These are phyloP conservation scores for Phytophthora palmivora DNA, from an alignment of 352 stramenopile genomes.

Conservation along the genomic window DNA sequence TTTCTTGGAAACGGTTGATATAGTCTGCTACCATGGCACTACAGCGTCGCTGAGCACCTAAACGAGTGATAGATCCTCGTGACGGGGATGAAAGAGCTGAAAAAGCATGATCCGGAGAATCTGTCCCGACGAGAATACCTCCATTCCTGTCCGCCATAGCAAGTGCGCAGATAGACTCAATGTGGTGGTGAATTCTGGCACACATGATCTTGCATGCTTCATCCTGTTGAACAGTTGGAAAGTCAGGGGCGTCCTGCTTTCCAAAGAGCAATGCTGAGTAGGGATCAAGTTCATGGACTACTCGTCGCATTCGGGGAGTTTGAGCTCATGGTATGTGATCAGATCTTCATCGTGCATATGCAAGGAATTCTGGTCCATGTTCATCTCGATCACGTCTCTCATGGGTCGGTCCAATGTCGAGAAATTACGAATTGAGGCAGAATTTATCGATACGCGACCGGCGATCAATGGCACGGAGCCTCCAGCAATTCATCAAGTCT, in stretches of 20 bases:
- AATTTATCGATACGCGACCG: slow-evolving; percentile 72
- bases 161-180: slow-evolving; percentile 65
- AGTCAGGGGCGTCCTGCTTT: slow-evolving; percentile 56
- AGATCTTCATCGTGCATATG: slow-evolving; percentile 84
- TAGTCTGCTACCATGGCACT: slow-evolving; percentile 68
- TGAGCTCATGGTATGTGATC: slow-evolving; percentile 76
- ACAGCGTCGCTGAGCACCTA: slow-evolving; percentile 36
- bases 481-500: slow-evolving; percentile 77
- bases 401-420: slow-evolving; percentile 68
- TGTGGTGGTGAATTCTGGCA: slow-evolving; percentile 61
- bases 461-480: slow-evolving; percentile 81
- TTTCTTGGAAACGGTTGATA: slow-evolving; percentile 71
- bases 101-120: slow-evolving; percentile 19
- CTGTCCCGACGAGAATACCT: slow-evolving; percentile 18
- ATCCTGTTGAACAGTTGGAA: slow-evolving; percentile 71
- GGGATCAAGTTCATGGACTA: slow-evolving; percentile 73
- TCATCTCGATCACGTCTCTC: slow-evolving; percentile 81
- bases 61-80: slow-evolving; percentile 20
- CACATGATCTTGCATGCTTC: slow-evolving; percentile 81
- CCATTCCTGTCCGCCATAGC: slow-evolving; percentile 44
- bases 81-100: slow-evolving; percentile 13
- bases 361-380: slow-evolving; percentile 81
- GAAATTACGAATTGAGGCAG: slow-evolving; percentile 48
- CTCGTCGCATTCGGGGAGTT: slow-evolving; percentile 74
- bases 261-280: slow-evolving; percentile 67